These are phyloP conservation scores for Tieghemostelium lacteum DNA, from an alignment of 78 protist genomes.

Conservation along the genomic window DNA sequence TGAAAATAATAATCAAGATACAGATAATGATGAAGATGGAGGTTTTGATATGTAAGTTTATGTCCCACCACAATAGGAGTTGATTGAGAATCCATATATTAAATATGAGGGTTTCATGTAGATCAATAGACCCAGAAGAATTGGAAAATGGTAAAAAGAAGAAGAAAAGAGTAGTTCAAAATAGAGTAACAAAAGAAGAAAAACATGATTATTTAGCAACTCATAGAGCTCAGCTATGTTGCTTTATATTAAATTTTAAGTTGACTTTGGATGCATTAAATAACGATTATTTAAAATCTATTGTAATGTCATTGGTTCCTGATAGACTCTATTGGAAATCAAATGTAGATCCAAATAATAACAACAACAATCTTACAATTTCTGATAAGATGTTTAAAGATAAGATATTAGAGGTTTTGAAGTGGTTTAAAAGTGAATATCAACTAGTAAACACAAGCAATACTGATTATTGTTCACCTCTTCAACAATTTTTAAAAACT, in stretches of 20 bases:
- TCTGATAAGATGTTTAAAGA: neutral
- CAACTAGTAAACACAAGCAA: neutral
- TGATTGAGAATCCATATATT: neutral
- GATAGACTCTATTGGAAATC: neutral
- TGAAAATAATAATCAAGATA: neutral
- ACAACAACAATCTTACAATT: neutral
- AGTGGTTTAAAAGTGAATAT: neutral
- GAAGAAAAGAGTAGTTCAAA: neutral
- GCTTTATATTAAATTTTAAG: conserved; percentile 15
- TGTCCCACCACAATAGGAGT: conserved; percentile 1
- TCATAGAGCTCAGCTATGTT: conserved; percentile 27
- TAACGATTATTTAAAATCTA: neutral
- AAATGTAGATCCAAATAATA: neutral
- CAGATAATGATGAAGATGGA: conserved; percentile 19
- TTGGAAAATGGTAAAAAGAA: neutral
- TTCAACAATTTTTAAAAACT: too few relatives aligned
- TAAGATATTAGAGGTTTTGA: neutral
- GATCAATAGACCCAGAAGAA: neutral
- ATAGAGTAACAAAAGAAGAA: neutral
- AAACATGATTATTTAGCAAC: conserved; percentile 4
- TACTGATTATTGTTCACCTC: too few relatives aligned
- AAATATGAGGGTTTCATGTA: neutral
- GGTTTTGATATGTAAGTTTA: neutral
- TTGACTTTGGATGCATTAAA: neutral
- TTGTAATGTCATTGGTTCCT: conserved; percentile 25